Evolutionary conservation across 768 basidiomycete genomes (phyloP).

Genomic region (Boletales sp.): DNA sequence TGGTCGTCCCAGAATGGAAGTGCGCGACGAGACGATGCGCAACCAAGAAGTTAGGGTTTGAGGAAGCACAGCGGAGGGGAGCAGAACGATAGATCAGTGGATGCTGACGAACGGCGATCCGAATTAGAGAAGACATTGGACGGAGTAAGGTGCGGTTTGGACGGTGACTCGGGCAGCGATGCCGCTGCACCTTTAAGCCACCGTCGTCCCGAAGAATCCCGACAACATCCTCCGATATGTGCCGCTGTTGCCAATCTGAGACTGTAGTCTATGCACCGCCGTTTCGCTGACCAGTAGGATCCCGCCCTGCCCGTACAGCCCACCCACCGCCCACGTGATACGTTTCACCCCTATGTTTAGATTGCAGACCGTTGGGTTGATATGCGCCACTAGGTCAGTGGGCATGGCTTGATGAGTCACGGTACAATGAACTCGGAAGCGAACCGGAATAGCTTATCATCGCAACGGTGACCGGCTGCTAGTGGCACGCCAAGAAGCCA

Average conservation of each 20-base stretch:
- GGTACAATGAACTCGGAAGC: slow-evolving; percentile 7
- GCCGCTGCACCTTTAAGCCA: slow-evolving; percentile 18
- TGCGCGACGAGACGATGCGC: slow-evolving; percentile 1
- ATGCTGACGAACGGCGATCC: slow-evolving; percentile 8
- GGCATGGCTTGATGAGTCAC: slow-evolving; percentile 6
- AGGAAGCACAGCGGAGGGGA: slow-evolving; percentile 5
- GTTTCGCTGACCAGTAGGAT: no score
- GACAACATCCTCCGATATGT: slow-evolving; percentile 19
- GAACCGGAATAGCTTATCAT: slow-evolving; percentile 3
- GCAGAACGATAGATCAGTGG: slow-evolving; percentile 8
- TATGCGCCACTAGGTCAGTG: slow-evolving; percentile 8
- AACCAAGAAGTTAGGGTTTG: slow-evolving; percentile 1
- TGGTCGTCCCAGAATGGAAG: slow-evolving; percentile 25
- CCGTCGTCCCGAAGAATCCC: slow-evolving; percentile 20
- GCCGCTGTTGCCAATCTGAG: slow-evolving; percentile 5
- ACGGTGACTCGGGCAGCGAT: background rate
- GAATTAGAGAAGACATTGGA: slow-evolving; percentile 15
- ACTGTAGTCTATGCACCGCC: no score
- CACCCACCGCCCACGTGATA: no score
- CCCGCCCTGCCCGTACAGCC: no score
- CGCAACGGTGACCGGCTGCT: slow-evolving; percentile 4
- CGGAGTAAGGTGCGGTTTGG: background rate
- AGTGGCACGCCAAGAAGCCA: slow-evolving; percentile 7
- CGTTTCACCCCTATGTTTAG: no score
- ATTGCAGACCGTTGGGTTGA: background rate